Base-by-base conservation (phyloP, 2,329 filamentous ascomycete species). In the Fusarium austroafricanum region DNA sequence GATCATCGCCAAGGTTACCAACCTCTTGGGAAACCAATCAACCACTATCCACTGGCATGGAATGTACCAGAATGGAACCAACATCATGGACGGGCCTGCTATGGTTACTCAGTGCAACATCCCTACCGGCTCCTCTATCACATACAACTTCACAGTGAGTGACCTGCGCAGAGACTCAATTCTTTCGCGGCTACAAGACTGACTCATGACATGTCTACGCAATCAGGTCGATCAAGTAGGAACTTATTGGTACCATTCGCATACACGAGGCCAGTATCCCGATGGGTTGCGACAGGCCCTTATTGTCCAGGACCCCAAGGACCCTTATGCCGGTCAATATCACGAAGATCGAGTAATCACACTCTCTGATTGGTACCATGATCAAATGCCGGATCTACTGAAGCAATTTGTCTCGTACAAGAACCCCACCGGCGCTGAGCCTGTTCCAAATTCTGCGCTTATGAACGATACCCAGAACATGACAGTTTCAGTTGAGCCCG, bases 391-490 rank as follows among this genome's bases (percentile, higher is more conserved):
- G 7, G 8, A n/a, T 10, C 35, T 51, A 5, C 42, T 51, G 47
- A 43, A 51, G 1, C 35, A 42, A 29, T 51, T 51, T 15, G 3
- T 51, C 15, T 43, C 47, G 2, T 51, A 51, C 23, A 51, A 51
- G 15, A 51, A 51, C 6, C 47, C 47, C 5, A 51, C 47, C 0
- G 47, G 47, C 2, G 47, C 47, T 10, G 47, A 51, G 1, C 47
- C 47, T 15, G 47, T 51, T 29, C 47, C 47, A 14, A 43, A 43
- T 1, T 51, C 47, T 10, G 47, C 47, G 10, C 47, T 51, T 5
- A 51, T 51, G 47, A 51, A 51, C 2, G 47, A 51, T 4, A 51
- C 47, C 2, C 47, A 51, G 8, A 51, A 51, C 8, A 51, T 51
- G 47, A 51, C 47, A 42, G 35, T 51, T n/a, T 10, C 47, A 1